These are phyloP conservation scores for Suhomyces terraborum DNA, from an alignment of 1,139 yeast species.

Conservation along the genomic window DNA sequence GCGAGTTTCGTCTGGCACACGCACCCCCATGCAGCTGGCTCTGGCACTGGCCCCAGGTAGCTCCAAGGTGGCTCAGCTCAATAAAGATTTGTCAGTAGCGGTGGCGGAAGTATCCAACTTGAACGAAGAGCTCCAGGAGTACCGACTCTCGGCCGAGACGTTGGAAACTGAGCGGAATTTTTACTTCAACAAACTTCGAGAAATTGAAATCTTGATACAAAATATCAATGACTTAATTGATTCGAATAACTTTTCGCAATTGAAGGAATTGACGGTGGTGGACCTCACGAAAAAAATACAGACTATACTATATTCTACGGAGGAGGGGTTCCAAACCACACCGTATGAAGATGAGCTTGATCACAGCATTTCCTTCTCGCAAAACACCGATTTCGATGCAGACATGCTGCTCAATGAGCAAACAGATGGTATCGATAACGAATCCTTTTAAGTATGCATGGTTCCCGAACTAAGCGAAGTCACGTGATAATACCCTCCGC, in stretches of 20 bases:
- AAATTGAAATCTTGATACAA: conserved; percentile 79
- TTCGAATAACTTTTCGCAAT: conserved; percentile 31
- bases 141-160: conserved; percentile 54
- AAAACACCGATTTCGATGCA: conserved; percentile 8
- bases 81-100: conserved; percentile 16
- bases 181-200: conserved; percentile 85
- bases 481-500: background rate
- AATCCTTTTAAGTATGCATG: conserved; percentile 12
- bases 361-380: conserved; percentile 2
- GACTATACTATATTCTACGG: conserved; percentile 75
- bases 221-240: conserved; percentile 52
- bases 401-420: conserved; percentile 10
- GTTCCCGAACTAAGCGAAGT: background rate
- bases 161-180: conserved; percentile 83
- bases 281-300: conserved; percentile 65
- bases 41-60: conserved; percentile 6
- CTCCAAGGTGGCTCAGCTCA: conserved; percentile 15
- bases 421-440: conserved; percentile 12
- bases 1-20: conserved; percentile 11
- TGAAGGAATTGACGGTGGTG: conserved; percentile 30
- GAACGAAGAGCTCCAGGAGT: conserved; percentile 54
- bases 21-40: conserved; percentile 6
- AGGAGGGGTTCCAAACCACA: conserved; percentile 66
- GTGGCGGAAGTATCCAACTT: conserved; percentile 38
- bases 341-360: conserved; percentile 12